phyloP scores from a whole-genome alignment of 352 stramenopile species.

The Hyaloperonospora brassicae region DNA sequence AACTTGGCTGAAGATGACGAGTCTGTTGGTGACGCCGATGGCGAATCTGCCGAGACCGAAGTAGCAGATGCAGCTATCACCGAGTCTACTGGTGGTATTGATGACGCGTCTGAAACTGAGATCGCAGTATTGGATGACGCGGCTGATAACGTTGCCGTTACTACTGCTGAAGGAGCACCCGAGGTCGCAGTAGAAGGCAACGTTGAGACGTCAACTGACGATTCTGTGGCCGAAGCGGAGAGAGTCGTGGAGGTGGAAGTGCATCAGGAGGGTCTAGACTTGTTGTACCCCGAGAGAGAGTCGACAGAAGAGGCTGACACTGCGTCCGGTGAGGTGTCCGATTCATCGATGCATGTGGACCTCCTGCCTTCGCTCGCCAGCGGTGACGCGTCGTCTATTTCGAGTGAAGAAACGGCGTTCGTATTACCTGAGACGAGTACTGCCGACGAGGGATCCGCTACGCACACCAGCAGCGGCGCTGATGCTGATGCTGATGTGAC shows the following conservation, averaged over 20 bases:
- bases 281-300: conserved; percentile 12
- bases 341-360: not conserved
- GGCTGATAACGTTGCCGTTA: not conserved
- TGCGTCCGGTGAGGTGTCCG: not conserved
- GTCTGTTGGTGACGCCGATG: conserved; percentile 1
- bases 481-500: no score
- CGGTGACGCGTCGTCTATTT: no score
- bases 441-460: no score
- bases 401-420: no score
- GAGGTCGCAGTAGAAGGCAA: not conserved
- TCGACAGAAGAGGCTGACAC: conserved; percentile 21
- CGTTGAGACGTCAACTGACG: not conserved
- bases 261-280: conserved; percentile 3
- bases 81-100: no score
- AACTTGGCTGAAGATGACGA: conserved; percentile 4
- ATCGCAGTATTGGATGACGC: not conserved
- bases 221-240: not conserved
- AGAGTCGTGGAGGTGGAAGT: conserved; percentile 21
- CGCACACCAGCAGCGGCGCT: no score
- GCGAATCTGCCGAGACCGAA: not conserved
- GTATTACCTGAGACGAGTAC: no score
- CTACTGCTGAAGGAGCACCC: not conserved
- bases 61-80: not conserved
- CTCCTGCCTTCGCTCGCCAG: not conserved
- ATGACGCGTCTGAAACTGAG: not conserved